Conservation (phyloP, 2,329 filamentous ascomycete genomes). For the Septoria linicola region DNA sequence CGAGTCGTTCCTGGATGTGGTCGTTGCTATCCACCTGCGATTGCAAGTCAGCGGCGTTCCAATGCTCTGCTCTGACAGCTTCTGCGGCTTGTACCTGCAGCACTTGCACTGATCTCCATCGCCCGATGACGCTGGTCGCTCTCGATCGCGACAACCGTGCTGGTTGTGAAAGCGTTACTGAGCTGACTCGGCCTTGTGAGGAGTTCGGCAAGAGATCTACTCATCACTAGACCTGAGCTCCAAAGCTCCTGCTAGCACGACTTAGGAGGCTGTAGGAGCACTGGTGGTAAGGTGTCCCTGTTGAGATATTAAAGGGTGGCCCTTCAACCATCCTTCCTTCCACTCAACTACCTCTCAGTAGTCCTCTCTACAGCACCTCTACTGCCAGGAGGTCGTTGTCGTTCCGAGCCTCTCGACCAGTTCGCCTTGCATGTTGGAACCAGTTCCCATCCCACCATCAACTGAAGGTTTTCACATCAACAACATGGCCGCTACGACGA, state of each 20-base stretch:
- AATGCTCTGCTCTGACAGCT: conserved; percentile 3
- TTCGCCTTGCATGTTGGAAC: conserved; percentile 18
- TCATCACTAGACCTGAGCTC: conserved; percentile 3
- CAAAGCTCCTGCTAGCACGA: conserved; percentile 6
- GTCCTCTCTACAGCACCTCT: conserved; percentile 8
- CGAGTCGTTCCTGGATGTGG: conserved; percentile 24
- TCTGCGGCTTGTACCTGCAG: conserved; percentile 12
- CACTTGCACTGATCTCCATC: neutral
- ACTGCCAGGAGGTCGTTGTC: conserved; percentile 1
- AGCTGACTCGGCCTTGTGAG: conserved; percentile 13
- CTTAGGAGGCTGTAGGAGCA: conserved; percentile 12
- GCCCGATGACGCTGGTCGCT: conserved; percentile 5
- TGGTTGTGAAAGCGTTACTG: neutral
- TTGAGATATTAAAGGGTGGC: conserved; percentile 16
- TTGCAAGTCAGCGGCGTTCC: conserved; percentile 22
- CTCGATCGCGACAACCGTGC: conserved; percentile 8
- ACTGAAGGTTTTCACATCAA: conserved; percentile 1
- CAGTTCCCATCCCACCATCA: conserved; percentile 14
- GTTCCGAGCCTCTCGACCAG: neutral
- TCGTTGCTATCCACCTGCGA: conserved; percentile 13
- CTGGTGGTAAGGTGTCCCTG: neutral
- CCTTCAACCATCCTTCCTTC: conserved; percentile 8
- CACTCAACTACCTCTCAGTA: conserved; percentile 1
- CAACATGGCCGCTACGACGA: conserved; percentile 10
- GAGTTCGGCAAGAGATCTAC: conserved; percentile 10